A percentile compares a stretch with the other conserved stretches of the same genome.
Conservation (phyloP, 2,329 filamentous ascomycete species). For the Nemania sp. region DNA sequence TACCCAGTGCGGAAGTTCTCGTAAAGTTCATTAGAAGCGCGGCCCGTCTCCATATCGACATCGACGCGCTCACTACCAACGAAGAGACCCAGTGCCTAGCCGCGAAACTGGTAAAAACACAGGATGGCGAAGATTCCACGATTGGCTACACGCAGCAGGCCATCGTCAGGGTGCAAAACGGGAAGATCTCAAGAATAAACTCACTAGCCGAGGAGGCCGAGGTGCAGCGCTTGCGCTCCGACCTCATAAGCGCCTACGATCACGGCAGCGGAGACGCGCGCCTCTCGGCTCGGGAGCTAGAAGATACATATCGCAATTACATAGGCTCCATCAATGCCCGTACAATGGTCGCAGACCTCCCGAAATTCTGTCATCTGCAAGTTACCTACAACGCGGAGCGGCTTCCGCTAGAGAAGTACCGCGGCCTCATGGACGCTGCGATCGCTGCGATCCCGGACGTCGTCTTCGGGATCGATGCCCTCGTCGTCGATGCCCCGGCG, state of each 20-base stretch:
- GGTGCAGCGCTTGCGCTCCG: slow-evolving; percentile 22
- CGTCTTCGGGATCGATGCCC: slow-evolving; percentile 31
- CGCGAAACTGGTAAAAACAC: slow-evolving; percentile 17
- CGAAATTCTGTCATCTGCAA: slow-evolving; percentile 33
- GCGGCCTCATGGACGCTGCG: slow-evolving; percentile 35
- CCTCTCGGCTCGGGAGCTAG: slow-evolving; percentile 24
- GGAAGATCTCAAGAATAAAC: slow-evolving; percentile 26
- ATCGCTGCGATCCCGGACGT: slow-evolving; percentile 38
- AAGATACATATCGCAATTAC: slow-evolving; percentile 37
- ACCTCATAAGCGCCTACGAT: not conserved
- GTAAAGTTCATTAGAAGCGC: slow-evolving; percentile 14
- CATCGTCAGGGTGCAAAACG: slow-evolving; percentile 26
- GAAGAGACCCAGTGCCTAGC: slow-evolving; percentile 21
- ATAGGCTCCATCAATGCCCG: slow-evolving; percentile 40
- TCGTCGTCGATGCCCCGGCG: slow-evolving; percentile 38
- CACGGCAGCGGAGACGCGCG: not conserved
- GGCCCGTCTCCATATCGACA: slow-evolving; percentile 19
- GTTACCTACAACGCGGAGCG: slow-evolving; percentile 39
- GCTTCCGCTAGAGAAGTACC: slow-evolving; percentile 33
- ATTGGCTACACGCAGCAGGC: slow-evolving; percentile 23
- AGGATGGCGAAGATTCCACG: not conserved
- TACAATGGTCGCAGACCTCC: slow-evolving; percentile 33
- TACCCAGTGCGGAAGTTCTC: slow-evolving; percentile 20
- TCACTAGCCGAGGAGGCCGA: slow-evolving; percentile 24
- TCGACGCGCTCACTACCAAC: slow-evolving; percentile 30